Evolutionary conservation across 1,139 yeast species (phyloP).

Genomic region (Suhomyces ambrosiae): DNA sequence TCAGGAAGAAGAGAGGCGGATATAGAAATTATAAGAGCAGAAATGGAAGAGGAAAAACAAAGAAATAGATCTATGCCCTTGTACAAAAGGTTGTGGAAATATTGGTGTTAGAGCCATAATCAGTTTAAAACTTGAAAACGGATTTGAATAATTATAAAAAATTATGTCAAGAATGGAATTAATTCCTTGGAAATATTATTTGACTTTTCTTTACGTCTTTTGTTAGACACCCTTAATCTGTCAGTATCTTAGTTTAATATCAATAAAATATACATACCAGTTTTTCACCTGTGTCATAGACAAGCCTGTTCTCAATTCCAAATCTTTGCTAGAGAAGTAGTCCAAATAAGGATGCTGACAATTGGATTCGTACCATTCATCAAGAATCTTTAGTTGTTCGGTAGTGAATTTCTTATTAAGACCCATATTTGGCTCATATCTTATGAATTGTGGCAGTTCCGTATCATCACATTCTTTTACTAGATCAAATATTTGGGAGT

Average conservation of each 20-base stretch:
- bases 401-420: background rate
- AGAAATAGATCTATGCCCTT: constrained; percentile 17
- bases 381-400: constrained; percentile 5
- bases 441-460: background rate
- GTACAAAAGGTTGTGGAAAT: constrained; percentile 20
- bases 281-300: constrained; percentile 13
- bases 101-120: constrained; percentile 17
- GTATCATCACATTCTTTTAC: background rate
- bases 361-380: constrained; percentile 11
- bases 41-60: constrained; percentile 24
- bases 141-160: no score
- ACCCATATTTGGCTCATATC: background rate
- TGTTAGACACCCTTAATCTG: constrained; percentile 16
- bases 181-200: constrained; percentile 13
- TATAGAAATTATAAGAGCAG: constrained; percentile 27
- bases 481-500: background rate
- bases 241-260: constrained; percentile 7
- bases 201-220: constrained; percentile 15
- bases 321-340: background rate
- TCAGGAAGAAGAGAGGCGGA: constrained; percentile 37
- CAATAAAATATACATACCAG: constrained; percentile 15
- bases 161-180: constrained; percentile 5
- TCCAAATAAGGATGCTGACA: constrained; percentile 8
- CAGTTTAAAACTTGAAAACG: background rate
- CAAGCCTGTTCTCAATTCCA: constrained; percentile 8